Base-by-base conservation (phyloP, 2,329 filamentous ascomycete genomes). In the Hymenoscyphus fructigenus region DNA sequence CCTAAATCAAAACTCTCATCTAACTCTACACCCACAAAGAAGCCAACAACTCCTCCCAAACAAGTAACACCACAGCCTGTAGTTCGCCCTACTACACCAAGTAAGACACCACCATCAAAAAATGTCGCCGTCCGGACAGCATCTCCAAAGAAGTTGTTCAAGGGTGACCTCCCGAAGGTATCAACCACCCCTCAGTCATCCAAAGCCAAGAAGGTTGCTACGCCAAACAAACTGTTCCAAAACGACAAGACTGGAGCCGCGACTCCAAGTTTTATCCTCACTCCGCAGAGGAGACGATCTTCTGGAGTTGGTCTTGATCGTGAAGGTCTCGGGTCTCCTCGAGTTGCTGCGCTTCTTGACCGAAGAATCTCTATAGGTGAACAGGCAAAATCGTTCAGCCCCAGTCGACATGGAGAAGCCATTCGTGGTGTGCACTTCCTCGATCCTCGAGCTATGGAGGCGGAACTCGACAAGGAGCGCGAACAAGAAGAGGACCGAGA, bases 321-420 rank as follows among this genome's bases (percentile, higher is more conserved):
- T 68, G 79, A 84, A 67, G 91, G 91, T 0, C 83, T 93, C 62
- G 91, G 91, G 6, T 94, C 91, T 0, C 91, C 91, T 5, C 87
- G 86, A 61, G 85, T 94, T 62, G 83, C 89, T 26, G 89, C 87
- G 32, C 81, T 93, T 36, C 83, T 93, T 38, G 89, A 91, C 68
- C 85, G 88, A 38, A 85, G 91, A 59, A 83, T 81, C 57, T 93
- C 91, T 1, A 89, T 94, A 66, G 85, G 89, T 26, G 88, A 93
- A 53, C 80, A 84, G 26, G 85, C 88, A 1, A 79, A 80, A 15
- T 79, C 83, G 6, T 93, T 93, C 71, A 79, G 88, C 32, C 85
- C 88, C 41, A 85, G 68, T 20, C 74, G 78, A 28, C 70, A 74
- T 12, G 71, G 77, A 67, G 70, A 74, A 15, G 58, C 76, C 69